phyloP scores from a whole-genome alignment of 257 asterid genomes.

The Nicotiana tabacum region DNA sequence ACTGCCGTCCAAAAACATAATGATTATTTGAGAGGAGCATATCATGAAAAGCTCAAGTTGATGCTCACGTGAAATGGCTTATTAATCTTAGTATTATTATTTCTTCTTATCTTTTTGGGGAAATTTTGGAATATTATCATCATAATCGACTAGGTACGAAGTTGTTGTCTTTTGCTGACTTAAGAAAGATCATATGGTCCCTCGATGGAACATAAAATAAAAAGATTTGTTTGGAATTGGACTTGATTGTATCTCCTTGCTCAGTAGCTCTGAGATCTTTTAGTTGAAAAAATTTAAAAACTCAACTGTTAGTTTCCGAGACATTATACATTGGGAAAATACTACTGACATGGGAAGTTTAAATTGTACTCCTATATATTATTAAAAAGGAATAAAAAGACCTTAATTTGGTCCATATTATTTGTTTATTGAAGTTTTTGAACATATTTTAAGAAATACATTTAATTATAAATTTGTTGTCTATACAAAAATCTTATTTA shows the following conservation, averaged over 20 bases:
- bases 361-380: neutral
- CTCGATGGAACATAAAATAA: neutral
- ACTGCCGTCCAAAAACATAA: neutral
- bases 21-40: neutral
- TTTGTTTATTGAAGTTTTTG: no score
- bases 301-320: conserved; percentile 3
- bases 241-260: neutral
- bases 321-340: conserved; percentile 15
- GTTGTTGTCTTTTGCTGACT: conserved; percentile 4
- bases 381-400: neutral
- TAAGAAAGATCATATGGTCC: conserved; percentile 6
- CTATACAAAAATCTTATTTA: no score
- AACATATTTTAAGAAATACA: no score
- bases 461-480: no score
- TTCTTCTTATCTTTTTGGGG: neutral
- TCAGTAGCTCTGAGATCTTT: neutral
- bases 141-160: neutral
- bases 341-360: neutral
- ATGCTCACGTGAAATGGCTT: neutral
- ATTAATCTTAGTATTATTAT: neutral
- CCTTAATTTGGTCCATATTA: neutral
- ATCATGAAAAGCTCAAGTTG: neutral
- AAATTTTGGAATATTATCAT: neutral
- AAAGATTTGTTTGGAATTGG: neutral
- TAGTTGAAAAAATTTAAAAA: neutral